phyloP scores from a whole-genome alignment of 169 alveolate species.

The Perkinsus marinus region DNA sequence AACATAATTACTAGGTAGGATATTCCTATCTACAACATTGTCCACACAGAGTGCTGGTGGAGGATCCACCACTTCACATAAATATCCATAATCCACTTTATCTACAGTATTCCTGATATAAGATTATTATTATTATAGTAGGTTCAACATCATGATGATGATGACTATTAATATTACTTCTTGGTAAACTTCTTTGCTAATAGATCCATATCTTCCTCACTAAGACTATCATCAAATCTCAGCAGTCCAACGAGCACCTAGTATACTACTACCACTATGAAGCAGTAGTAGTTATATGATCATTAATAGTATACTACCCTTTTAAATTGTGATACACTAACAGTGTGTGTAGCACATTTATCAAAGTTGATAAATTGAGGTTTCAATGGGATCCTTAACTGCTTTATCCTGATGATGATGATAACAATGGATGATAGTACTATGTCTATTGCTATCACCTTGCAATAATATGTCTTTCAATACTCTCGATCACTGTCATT shows the following conservation, averaged over 20 bases:
- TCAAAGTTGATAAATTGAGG: background rate
- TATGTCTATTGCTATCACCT: background rate
- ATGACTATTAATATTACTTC: background rate
- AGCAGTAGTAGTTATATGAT: background rate
- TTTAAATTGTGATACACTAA: background rate
- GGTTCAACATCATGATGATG: background rate
- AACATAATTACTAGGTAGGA: background rate
- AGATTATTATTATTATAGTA: background rate
- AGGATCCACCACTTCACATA: background rate
- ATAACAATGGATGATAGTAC: background rate
- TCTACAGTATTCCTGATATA: background rate
- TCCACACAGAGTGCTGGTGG: background rate
- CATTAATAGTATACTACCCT: background rate
- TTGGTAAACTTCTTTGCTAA: background rate
- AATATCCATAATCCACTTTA: background rate
- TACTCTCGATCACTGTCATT: background rate
- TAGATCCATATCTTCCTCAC: background rate
- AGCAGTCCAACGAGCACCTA: background rate
- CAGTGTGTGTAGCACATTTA: background rate
- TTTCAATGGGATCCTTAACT: background rate
- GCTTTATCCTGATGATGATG: background rate
- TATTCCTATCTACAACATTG: background rate
- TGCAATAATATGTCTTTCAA: background rate
- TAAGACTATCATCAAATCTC: background rate
- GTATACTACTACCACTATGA: background rate